phyloP scores from a whole-genome alignment of 1,139 yeast species.

The Candida sanyaensis region DNA sequence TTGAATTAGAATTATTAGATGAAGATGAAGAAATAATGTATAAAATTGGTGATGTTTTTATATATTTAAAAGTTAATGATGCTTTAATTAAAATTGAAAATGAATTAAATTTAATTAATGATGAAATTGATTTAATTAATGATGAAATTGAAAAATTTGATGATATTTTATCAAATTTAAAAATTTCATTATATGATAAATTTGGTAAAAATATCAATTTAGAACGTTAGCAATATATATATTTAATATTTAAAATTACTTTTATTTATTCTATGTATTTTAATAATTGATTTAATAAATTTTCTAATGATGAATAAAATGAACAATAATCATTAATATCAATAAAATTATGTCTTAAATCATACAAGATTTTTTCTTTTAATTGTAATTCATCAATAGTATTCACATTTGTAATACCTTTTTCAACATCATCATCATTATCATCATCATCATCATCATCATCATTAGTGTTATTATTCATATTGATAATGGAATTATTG shows the following conservation, averaged over 20 bases:
- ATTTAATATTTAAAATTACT: too few species aligned
- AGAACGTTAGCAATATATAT: too few species aligned
- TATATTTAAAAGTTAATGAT: constrained; percentile 62
- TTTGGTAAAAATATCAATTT: constrained; percentile 89
- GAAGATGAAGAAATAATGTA: constrained; percentile 72
- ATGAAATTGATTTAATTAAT: constrained; percentile 48
- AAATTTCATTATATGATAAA: constrained; percentile 77
- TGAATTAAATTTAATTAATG: constrained; percentile 55
- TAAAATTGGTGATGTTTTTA: constrained; percentile 76
- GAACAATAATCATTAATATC: constrained; percentile 51
- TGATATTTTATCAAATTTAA: constrained; percentile 57
- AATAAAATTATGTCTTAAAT: constrained; percentile 45
- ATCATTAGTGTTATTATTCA: background rate
- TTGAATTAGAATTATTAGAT: constrained; percentile 85
- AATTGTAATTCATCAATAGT: constrained; percentile 30
- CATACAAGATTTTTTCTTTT: constrained; percentile 43
- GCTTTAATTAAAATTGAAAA: constrained; percentile 67
- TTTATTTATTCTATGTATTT: constrained; percentile 29
- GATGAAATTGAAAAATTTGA: constrained; percentile 52
- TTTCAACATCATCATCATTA: background rate
- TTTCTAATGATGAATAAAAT: constrained; percentile 44
- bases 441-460: background rate
- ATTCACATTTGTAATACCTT: background rate
- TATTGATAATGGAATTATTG: too few species aligned
- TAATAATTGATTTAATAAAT: constrained; percentile 41